Evolutionary conservation across 1,139 yeast species (phyloP), one percentile per base, ranked within the genome.

Genomic region (Pneumocystis jirovecii): DNA sequence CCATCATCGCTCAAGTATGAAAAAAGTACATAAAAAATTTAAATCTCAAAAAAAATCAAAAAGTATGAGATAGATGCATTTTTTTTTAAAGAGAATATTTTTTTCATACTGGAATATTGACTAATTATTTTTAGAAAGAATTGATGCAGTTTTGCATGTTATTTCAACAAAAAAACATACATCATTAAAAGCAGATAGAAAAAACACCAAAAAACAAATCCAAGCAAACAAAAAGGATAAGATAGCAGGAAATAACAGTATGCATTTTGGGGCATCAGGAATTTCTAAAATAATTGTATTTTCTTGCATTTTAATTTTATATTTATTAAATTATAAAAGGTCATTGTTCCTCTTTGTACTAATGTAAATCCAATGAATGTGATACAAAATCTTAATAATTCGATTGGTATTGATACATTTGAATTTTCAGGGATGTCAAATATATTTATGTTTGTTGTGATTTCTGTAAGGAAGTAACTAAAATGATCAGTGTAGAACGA

Each of bases 31-130:
- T 72, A 93, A 93, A 77, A 82, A 93, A 12, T 93, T 89, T 81
- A 93, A 93, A 74, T 84, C 96, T 7, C 86, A 85, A 73, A 97
- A 93, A 78, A 83, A 96, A 29, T 83, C 95, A n/a, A 93, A 93
- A 74, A 89, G 96, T 66, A 84, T 90, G 65, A 75, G 90, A 72
- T 91, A 89, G 74, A 87, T 88, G 69, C 80, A 83, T 68, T 6
- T 57, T 1, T 19, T 25, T 50, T 17, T 19, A 19, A 2, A 4
- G n/a, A 17, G 21, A 39, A 17, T n/a, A 19, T n/a, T 39, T 19
- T 39, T 35, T 7, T 2, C 6, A 8, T 6, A 4, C 5, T 31
- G 15, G 15, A 21, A 19, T 7, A 19, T 19, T 19, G 21, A 15
- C 7, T 40, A 10, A 15, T 61, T 62, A 42, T 42, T 66, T 42